A percentile compares a stretch with the other conserved stretches of the same genome.
These are phyloP conservation scores for Thermochaetoides thermophila DNA, from an alignment of 495 filamentous ascomycete species.

Conservation along the genomic window DNA sequence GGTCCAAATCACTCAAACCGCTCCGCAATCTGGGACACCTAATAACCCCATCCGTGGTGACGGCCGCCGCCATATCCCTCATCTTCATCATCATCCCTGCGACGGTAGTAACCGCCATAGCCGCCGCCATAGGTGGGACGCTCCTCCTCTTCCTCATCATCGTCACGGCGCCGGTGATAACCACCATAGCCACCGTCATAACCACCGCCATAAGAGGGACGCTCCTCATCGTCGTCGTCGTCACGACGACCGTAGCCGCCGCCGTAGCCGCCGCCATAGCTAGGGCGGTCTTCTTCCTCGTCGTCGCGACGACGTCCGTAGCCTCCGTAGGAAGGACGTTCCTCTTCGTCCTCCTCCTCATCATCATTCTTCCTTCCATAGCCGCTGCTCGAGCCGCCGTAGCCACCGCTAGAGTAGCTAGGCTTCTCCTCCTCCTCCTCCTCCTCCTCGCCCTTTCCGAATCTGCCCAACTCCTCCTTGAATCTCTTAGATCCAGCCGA, in stretches of 20 bases:
- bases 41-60: slow-evolving; percentile 5
- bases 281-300: not conserved
- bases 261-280: slow-evolving; percentile 5
- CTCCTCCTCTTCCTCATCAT: slow-evolving; percentile 5
- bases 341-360: no score
- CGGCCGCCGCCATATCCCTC: slow-evolving; percentile 3
- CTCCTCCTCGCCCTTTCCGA: not conserved
- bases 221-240: slow-evolving; percentile 8
- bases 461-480: no score
- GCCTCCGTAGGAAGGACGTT: slow-evolving; percentile 7
- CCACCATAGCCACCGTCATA: not conserved
- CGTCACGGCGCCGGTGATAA: not conserved
- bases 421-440: not conserved
- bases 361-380: slow-evolving; percentile 13
- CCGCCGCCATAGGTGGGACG: not conserved
- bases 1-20: no score
- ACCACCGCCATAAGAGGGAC: not conserved
- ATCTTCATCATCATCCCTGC: not conserved
- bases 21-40: not conserved
- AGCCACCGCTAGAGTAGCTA: slow-evolving; percentile 3
- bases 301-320: not conserved
- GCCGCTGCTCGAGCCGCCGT: slow-evolving; percentile 2
- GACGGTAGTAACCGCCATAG: not conserved
- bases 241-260: slow-evolving; percentile 9
- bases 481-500: no score